A percentile compares a stretch with the other conserved stretches of the same genome.
Evolutionary conservation across 768 basidiomycete species (phyloP).

Genomic region (Lactarius tabidus): DNA sequence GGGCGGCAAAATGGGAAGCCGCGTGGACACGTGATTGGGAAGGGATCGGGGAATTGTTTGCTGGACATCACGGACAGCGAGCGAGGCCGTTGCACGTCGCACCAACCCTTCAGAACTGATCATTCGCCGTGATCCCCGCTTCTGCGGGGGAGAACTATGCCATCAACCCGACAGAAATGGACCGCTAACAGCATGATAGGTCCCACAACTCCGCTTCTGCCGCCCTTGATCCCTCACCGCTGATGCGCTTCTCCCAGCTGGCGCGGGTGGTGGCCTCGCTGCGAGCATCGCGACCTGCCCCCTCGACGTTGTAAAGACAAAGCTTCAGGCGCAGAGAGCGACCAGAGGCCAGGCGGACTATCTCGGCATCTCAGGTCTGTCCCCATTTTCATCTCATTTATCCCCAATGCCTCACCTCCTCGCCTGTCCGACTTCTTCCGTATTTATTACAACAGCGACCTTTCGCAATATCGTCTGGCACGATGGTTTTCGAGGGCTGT

Average conservation of each 20-base stretch:
- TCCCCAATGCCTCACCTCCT: slow-evolving; percentile 14
- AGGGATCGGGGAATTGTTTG: not conserved
- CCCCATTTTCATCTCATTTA: slow-evolving; percentile 8
- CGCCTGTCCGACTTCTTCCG: not conserved
- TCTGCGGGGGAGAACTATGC: slow-evolving; percentile 66
- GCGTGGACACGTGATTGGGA: not conserved
- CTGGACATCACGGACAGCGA: slow-evolving; percentile 6
- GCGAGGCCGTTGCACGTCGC: not conserved
- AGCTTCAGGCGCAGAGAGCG: slow-evolving; percentile 88
- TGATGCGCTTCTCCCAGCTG: slow-evolving; percentile 48
- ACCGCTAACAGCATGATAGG: slow-evolving; percentile 80
- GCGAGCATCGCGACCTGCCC: slow-evolving; percentile 95
- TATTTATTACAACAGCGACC: slow-evolving; percentile 10
- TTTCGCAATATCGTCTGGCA: slow-evolving; percentile 51
- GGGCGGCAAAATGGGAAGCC: not conserved
- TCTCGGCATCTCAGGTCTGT: slow-evolving; percentile 29
- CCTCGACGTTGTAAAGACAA: slow-evolving; percentile 96
- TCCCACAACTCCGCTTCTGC: slow-evolving; percentile 35
- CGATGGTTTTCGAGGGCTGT: slow-evolving; percentile 84
- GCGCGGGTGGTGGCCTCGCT: slow-evolving; percentile 91
- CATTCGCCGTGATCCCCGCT: slow-evolving; percentile 36
- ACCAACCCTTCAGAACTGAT: not conserved
- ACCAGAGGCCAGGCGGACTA: slow-evolving; percentile 68
- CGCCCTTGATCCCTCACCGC: slow-evolving; percentile 8
- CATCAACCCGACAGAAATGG: slow-evolving; percentile 56